Evolutionary conservation across 2,329 filamentous ascomycete genomes (phyloP).

Genomic region (Xylogone sp.): DNA sequence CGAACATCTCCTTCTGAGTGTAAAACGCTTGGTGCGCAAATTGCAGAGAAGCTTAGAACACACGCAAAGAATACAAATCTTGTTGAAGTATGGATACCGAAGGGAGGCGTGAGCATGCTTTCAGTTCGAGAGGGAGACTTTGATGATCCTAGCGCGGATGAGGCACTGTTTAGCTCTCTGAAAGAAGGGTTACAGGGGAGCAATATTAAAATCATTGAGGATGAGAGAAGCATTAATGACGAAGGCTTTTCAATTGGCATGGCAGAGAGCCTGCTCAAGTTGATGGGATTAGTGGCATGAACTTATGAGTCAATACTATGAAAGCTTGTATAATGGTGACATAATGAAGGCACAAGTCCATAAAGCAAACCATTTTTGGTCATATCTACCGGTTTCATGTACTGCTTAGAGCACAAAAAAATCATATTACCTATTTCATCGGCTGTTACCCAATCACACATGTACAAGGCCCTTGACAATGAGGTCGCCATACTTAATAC

Average conservation of each 20-base stretch:
- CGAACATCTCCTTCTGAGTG: constrained; percentile 58
- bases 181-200: constrained; percentile 43
- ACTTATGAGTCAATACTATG: no score
- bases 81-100: constrained; percentile 56
- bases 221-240: constrained; percentile 52
- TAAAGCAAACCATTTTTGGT: no score
- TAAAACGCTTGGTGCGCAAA: constrained; percentile 47
- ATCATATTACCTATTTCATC: no score
- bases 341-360: no score
- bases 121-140: constrained; percentile 51
- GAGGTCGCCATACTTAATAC: no score
- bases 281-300: constrained; percentile 17
- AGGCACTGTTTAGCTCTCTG: constrained; percentile 50
- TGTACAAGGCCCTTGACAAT: no score
- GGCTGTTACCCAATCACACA: no score
- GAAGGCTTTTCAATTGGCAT: constrained; percentile 43
- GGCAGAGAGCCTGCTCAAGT: constrained; percentile 35
- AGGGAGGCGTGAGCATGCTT: constrained; percentile 58
- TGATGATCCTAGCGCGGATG: constrained; percentile 38
- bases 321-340: no score
- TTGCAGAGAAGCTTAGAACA: constrained; percentile 47
- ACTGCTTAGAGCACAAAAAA: no score
- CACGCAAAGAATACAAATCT: constrained; percentile 34
- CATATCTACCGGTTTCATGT: no score
- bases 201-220: constrained; percentile 45